These are phyloP conservation scores for Trametes elegans DNA, from an alignment of 768 basidiomycete genomes.

Conservation along the genomic window DNA sequence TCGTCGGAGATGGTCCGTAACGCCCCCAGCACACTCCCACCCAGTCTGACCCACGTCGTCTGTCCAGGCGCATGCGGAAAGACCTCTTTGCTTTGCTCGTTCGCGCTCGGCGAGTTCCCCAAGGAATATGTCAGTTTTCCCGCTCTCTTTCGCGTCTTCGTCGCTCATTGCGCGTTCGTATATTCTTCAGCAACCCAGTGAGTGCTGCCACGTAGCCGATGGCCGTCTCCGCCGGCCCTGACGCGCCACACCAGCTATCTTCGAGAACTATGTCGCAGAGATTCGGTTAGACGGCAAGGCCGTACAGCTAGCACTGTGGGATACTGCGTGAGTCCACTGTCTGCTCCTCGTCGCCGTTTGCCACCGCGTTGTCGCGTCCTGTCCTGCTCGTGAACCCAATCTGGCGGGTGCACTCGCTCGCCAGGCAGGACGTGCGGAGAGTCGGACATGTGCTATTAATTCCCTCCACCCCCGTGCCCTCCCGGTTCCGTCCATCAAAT, in stretches of 20 bases:
- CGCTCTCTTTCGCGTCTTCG: not conserved
- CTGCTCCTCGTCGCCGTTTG: not conserved
- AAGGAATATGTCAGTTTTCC: slow-evolving; percentile 81
- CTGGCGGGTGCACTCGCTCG: not conserved
- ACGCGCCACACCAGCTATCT: slow-evolving; percentile 63
- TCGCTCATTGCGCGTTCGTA: not conserved
- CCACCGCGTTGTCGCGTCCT: not conserved
- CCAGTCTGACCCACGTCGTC: slow-evolving; percentile 15
- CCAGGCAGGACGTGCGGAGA: not conserved
- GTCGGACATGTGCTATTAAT: slow-evolving; percentile 9
- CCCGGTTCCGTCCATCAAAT: not conserved
- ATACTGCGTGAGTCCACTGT: slow-evolving; percentile 77
- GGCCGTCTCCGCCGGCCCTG: not conserved
- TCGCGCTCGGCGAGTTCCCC: slow-evolving; percentile 92
- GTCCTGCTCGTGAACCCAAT: not conserved
- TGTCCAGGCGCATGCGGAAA: slow-evolving; percentile 89
- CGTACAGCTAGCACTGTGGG: slow-evolving; percentile 96
- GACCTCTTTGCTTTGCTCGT: slow-evolving; percentile 87
- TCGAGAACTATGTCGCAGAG: slow-evolving; percentile 99
- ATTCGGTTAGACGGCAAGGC: slow-evolving; percentile 97
- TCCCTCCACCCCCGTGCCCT: not conserved
- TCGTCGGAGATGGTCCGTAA: slow-evolving; percentile 88
- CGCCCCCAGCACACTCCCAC: slow-evolving; percentile 5
- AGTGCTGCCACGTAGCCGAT: slow-evolving; percentile 17
- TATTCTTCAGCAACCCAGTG: slow-evolving; percentile 45